Conservation (phyloP, 1,284 basidiomycete genomes). For the Vanrija sp. region DNA sequence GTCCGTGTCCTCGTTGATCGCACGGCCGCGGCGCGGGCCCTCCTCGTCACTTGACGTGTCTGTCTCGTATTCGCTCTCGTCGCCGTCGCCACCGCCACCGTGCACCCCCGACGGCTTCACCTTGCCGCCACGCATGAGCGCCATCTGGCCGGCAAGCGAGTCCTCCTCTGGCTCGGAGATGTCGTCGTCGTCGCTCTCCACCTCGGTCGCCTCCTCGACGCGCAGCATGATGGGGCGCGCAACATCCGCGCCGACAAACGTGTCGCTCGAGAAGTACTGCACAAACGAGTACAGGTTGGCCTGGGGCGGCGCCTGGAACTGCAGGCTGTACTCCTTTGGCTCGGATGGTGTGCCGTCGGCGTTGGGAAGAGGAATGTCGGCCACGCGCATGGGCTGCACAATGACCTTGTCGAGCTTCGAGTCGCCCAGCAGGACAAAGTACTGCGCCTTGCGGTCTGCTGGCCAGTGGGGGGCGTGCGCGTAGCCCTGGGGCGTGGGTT, state of each 20-base stretch:
- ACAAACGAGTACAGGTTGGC: constrained; percentile 87
- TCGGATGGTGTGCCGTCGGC: constrained; percentile 57
- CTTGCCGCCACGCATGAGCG: constrained; percentile 84
- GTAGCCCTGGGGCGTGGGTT: constrained; percentile 55
- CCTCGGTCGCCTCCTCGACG: constrained; percentile 67
- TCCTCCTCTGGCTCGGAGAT: constrained; percentile 97
- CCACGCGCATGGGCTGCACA: constrained; percentile 81
- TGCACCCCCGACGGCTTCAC: constrained; percentile 63
- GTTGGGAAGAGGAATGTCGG: constrained; percentile 69
- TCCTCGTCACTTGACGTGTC: constrained; percentile 54
- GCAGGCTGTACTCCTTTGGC: constrained; percentile 79
- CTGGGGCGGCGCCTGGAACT: constrained; percentile 89
- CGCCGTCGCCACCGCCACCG: constrained; percentile 51
- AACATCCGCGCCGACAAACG: constrained; percentile 78
- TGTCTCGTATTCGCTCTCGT: constrained; percentile 50
- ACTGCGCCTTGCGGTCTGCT: constrained; percentile 76
- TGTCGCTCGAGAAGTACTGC: constrained; percentile 78
- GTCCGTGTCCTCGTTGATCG: constrained; percentile 52
- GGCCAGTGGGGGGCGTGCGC: constrained; percentile 93
- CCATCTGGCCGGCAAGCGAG: constrained; percentile 95
- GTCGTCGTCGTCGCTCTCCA: constrained; percentile 65
- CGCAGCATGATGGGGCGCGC: constrained; percentile 69
- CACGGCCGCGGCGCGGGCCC: constrained; percentile 22
- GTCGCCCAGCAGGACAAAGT: constrained; percentile 89
- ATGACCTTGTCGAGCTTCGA: constrained; percentile 84